phyloP scores from a whole-genome alignment of 2,329 filamentous ascomycete genomes.

The Phoma sp. region DNA sequence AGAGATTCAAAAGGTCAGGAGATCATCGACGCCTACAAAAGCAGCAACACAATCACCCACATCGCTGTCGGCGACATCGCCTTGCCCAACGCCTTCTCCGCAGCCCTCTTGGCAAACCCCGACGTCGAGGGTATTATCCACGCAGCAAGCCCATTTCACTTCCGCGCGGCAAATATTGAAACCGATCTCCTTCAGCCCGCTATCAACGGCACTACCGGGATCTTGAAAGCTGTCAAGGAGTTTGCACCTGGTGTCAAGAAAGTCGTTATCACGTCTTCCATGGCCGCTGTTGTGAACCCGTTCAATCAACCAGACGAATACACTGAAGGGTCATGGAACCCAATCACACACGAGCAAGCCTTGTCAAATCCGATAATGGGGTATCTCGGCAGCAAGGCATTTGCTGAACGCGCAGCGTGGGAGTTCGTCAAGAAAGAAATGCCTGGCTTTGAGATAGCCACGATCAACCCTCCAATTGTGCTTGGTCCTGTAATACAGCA shows the following conservation, averaged over 20 bases:
- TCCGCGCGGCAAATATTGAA: neutral
- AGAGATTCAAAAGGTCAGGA: no score
- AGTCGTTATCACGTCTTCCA: slow-evolving; percentile 71
- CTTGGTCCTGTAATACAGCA: no score
- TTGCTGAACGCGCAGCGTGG: slow-evolving; percentile 60
- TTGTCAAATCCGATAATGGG: slow-evolving; percentile 38
- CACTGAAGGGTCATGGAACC: no score
- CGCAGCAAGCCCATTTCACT: neutral
- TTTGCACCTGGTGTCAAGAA: slow-evolving; percentile 69
- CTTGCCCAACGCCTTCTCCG: no score
- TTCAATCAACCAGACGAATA: no score
- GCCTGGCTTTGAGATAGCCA: no score
- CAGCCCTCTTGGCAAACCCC: no score
- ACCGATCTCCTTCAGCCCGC: neutral
- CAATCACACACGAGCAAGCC: slow-evolving; percentile 57
- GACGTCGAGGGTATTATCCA: neutral
- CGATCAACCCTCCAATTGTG: no score
- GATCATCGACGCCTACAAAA: no score
- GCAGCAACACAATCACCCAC: no score
- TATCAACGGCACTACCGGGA: neutral
- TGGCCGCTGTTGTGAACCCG: slow-evolving; percentile 66
- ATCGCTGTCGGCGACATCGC: no score
- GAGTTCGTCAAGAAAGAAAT: no score
- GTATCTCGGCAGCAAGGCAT: slow-evolving; percentile 60
- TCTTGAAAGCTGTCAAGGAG: slow-evolving; percentile 57